Evolutionary conservation across 495 filamentous ascomycete genomes (phyloP), one percentile per base, ranked within the genome.

Genomic region (Mytilinidion resinicola): DNA sequence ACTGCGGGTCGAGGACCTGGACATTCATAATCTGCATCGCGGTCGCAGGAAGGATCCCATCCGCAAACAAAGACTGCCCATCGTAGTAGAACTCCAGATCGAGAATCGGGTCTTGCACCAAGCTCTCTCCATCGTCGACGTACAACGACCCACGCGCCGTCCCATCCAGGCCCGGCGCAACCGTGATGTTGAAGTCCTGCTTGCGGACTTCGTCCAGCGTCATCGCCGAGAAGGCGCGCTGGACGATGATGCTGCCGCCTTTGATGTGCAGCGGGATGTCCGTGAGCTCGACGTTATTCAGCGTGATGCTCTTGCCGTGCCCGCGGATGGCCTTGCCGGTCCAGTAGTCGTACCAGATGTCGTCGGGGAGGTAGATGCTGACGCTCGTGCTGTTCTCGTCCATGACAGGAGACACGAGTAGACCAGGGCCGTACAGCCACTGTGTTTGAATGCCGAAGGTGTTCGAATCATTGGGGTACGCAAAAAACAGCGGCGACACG

Each of bases 281-380:
- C 8, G 83, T 83, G 60, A 81, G 76, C 51, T 67, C 72, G 62
- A 88, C 70, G 58, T 82, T 67, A n/a, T 63, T 65, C 25, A 88
- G 68, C 0, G 76, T 82, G 51, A 85, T 65, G 43, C 67, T 76
- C 7, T 65, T 66, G 12, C 84, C 86, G 3, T 69, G 63, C 11
- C 87, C 86, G 6, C 73, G 76, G 38, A 92, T 66, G 2, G 70
- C 63, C 49, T 74, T 70, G 52, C 80, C 76, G 1, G 85, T 89
- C 72, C 82, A 82, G 77, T 77, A 91, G 73, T 91, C 86, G 72
- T 93, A 93, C 73, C 88, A 91, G 50, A 80, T 69, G 64, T 87
- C 87, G 30, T 85, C 64, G 46, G 88, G 87, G 47, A 93, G 78
- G 72, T 91, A 91, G 43, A 87, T 80, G 17, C 80, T 75, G 6